These are phyloP conservation scores for Ogataea saltuana DNA, from an alignment of 805 yeast genomes.

Conservation along the genomic window DNA sequence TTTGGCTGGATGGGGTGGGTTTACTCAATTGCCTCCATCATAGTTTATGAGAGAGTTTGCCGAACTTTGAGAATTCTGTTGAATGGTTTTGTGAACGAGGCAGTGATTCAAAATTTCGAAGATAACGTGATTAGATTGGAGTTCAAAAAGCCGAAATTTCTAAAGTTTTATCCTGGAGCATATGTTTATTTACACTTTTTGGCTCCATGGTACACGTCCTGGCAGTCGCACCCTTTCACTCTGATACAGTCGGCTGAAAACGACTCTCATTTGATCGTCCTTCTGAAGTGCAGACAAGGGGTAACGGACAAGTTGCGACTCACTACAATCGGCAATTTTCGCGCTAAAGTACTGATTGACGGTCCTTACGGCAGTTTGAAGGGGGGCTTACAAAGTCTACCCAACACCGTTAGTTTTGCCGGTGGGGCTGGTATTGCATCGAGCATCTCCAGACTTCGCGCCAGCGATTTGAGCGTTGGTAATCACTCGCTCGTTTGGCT, in stretches of 20 bases:
- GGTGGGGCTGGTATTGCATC: conserved; percentile 29
- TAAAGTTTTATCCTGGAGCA: conserved; percentile 47
- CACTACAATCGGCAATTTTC: conserved; percentile 8
- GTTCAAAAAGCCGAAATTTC: conserved; percentile 22
- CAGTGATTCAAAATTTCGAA: conserved; percentile 13
- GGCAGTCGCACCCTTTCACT: conserved; percentile 78
- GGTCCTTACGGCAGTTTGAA: conserved; percentile 62
- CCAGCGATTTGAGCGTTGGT: conserved; percentile 6
- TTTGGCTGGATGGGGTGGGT: conserved; percentile 47
- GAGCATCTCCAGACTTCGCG: too few species aligned
- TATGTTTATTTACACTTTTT: conserved; percentile 57
- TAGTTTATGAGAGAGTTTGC: conserved; percentile 42
- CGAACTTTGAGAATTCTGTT: conserved; percentile 37
- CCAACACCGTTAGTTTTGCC: conserved; percentile 18
- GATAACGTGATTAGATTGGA: conserved; percentile 22
- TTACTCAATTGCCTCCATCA: conserved; percentile 39
- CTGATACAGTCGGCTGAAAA: conserved; percentile 41
- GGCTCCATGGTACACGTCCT: conserved; percentile 43
- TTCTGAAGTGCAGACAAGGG: conserved; percentile 53
- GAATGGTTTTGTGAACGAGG: conserved; percentile 28
- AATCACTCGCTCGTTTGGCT: conserved; percentile 21
- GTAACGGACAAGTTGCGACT: conserved; percentile 43
- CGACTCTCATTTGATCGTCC: conserved; percentile 36
- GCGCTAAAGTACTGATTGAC: conserved; percentile 46
- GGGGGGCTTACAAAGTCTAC: not conserved